A percentile compares a stretch with the other conserved stretches of the same genome.
phyloP scores from a whole-genome alignment of 768 basidiomycete genomes.

The Terana coerulea region DNA sequence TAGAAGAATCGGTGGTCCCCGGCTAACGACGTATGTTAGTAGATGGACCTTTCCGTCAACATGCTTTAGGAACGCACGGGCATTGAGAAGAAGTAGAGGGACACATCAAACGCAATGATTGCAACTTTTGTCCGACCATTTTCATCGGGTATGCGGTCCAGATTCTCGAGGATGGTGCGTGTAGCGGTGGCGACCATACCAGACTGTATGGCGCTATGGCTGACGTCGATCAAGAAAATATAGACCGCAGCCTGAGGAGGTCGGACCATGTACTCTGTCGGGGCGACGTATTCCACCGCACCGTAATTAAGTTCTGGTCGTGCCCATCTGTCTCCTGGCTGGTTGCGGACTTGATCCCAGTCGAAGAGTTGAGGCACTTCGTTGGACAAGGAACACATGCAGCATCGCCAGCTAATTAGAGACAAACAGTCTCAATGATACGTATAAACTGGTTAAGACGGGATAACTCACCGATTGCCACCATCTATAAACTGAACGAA shows the following conservation, averaged over 20 bases:
- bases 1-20: conserved; percentile 73
- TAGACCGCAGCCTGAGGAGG: conserved; percentile 97
- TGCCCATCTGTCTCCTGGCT: conserved; percentile 93
- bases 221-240: conserved; percentile 96
- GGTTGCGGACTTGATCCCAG: conserved; percentile 93
- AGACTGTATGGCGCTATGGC: conserved; percentile 86
- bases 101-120: conserved; percentile 87
- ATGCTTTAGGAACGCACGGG: conserved; percentile 45
- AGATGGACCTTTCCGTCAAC: neutral
- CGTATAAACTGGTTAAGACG: neutral
- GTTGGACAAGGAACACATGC: conserved; percentile 98
- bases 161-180: conserved; percentile 90
- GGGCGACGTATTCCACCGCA: conserved; percentile 96
- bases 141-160: conserved; percentile 94
- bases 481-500: conserved; percentile 98
- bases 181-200: conserved; percentile 99
- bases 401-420: conserved; percentile 86
- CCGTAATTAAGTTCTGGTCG: conserved; percentile 91
- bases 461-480: conserved; percentile 69
- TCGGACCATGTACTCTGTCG: conserved; percentile 99
- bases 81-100: conserved; percentile 96
- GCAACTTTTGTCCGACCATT: conserved; percentile 91
- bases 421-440: neutral
- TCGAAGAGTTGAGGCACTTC: conserved; percentile 98
- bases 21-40: conserved; percentile 36